phyloP scores from a whole-genome alignment of 352 stramenopile species.

The Phytophthora podocarpi region DNA sequence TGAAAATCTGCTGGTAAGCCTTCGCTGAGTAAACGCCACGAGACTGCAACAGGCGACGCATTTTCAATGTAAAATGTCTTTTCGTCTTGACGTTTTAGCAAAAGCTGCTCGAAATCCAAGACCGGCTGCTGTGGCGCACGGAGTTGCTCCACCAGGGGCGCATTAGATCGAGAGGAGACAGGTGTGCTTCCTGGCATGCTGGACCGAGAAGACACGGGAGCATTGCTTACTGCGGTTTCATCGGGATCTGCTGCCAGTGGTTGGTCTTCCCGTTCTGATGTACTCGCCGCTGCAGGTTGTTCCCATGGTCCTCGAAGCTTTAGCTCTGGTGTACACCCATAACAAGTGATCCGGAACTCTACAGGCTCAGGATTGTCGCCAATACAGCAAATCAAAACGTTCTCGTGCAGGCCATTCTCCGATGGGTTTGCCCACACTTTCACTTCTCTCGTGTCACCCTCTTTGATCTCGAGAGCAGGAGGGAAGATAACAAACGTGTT shows the following conservation, averaged over 20 bases:
- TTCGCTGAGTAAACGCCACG: conserved; percentile 57
- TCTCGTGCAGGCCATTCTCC: conserved; percentile 62
- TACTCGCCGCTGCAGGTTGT: conserved; percentile 56
- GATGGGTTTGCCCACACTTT: conserved; percentile 91
- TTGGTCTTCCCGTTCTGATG: conserved; percentile 45
- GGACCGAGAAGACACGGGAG: conserved; percentile 26
- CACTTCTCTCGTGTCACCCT: conserved; percentile 92
- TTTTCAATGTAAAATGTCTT: conserved; percentile 91
- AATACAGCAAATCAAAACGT: conserved; percentile 89
- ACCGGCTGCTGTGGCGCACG: conserved; percentile 22
- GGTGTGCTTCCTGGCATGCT: conserved; percentile 17
- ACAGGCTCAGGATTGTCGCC: conserved; percentile 91
- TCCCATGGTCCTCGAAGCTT: conserved; percentile 88
- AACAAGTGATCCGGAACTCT: conserved; percentile 87
- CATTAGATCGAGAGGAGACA: conserved; percentile 27
- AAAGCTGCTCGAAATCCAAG: conserved; percentile 92
- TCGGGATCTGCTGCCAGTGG: neutral
- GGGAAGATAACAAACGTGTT: conserved; percentile 81
- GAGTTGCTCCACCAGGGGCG: neutral
- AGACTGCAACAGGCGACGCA: conserved; percentile 69
- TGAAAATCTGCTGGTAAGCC: conserved; percentile 67
- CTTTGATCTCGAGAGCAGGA: conserved; percentile 65
- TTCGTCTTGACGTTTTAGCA: conserved; percentile 89
- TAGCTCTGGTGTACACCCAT: conserved; percentile 82
- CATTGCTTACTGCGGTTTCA: conserved; percentile 12